Conservation (phyloP, 345 rosid genomes). For the Aegle marmelos region DNA sequence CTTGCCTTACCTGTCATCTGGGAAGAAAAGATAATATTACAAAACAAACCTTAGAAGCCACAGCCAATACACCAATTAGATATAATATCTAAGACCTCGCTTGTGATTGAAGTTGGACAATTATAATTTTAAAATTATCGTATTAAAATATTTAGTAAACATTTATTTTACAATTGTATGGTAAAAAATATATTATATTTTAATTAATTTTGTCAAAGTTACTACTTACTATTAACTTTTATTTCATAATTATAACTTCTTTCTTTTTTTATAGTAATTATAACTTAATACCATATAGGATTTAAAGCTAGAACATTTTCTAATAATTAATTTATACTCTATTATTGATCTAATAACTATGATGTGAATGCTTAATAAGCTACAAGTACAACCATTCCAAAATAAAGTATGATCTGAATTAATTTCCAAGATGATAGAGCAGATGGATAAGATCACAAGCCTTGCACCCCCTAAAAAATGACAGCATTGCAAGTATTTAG, state of each 20-base stretch:
- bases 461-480: background rate
- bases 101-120: too few species aligned
- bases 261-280: too few species aligned
- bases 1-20: background rate
- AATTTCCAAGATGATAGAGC: background rate
- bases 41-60: background rate
- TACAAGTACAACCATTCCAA: background rate
- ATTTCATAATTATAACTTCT: too few species aligned
- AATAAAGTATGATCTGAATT: background rate
- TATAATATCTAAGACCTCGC: background rate
- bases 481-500: background rate
- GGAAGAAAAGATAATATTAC: background rate
- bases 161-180: too few species aligned
- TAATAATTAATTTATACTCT: background rate
- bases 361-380: background rate
- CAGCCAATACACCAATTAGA: background rate
- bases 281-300: too few species aligned
- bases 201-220: too few species aligned
- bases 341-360: background rate
- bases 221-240: too few species aligned
- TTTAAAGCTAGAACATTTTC: background rate
- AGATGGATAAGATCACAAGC: background rate
- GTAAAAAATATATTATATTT: too few species aligned
- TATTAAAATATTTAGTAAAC: too few species aligned
- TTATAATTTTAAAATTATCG: accelerated